phyloP scores from a whole-genome alignment of 2,329 filamentous ascomycete species.

The Aureobasidium namibiae region DNA sequence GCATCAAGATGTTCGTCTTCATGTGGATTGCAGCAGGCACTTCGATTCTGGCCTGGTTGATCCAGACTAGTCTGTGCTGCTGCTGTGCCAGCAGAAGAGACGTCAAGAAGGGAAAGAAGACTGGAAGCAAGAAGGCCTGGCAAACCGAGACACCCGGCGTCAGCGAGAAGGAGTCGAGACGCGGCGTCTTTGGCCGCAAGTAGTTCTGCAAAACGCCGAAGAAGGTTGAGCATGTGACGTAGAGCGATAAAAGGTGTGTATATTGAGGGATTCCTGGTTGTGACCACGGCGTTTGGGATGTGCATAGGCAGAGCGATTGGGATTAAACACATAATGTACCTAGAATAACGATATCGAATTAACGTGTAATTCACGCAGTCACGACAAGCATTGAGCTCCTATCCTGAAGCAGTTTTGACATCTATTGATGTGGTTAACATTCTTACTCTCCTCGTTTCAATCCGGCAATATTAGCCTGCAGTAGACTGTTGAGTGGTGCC shows the following conservation, averaged over 20 bases:
- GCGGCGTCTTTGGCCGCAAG: conserved; percentile 15
- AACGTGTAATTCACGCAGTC: conserved; percentile 2
- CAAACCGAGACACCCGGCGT: conserved; percentile 13
- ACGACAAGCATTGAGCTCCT: background rate
- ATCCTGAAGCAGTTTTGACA: background rate
- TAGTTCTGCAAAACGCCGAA: background rate
- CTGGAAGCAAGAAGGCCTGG: conserved; percentile 25
- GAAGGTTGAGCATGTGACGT: background rate
- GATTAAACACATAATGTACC: background rate
- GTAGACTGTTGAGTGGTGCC: no score
- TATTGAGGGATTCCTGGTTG: background rate
- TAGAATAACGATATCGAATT: conserved; percentile 7
- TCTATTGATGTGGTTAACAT: background rate
- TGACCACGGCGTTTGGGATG: background rate
- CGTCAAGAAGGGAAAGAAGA: conserved; percentile 40
- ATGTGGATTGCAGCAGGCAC: conserved; percentile 77
- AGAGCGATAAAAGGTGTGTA: background rate
- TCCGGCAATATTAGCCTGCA: no score
- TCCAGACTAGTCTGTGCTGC: conserved; percentile 71
- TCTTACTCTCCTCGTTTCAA: no score
- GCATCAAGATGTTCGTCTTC: conserved; percentile 69
- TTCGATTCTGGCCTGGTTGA: conserved; percentile 57
- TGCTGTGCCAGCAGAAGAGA: conserved; percentile 58
- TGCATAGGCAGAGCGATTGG: background rate
- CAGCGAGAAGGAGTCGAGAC: conserved; percentile 15